Evolutionary conservation across 345 rosid genomes (phyloP).

Genomic region (Lumnitzera racemosa): DNA sequence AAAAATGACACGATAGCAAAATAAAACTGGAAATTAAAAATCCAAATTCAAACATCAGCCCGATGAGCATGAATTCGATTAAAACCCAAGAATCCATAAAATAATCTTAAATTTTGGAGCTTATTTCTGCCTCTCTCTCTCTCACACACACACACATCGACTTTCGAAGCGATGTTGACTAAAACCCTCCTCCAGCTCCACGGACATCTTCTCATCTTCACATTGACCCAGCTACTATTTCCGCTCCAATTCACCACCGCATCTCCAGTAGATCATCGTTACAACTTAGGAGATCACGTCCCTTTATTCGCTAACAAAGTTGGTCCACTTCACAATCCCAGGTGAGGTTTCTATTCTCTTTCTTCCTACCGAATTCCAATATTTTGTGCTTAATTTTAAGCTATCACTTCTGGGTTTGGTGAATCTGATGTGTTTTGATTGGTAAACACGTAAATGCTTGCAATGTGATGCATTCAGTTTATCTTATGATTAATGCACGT

Average conservation of each 20-base stretch:
- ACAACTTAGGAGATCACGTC: constrained; percentile 60
- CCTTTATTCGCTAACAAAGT: constrained; percentile 73
- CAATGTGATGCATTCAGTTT: too few relatives aligned
- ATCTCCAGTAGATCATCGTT: constrained; percentile 30
- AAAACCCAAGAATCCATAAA: too few relatives aligned
- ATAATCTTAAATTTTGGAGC: too few relatives aligned
- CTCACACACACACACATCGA: too few relatives aligned
- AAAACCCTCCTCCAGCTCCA: constrained; percentile 1
- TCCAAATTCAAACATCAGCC: too few relatives aligned
- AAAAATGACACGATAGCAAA: too few relatives aligned
- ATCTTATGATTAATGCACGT: too few relatives aligned
- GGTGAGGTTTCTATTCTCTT: constrained; percentile 20
- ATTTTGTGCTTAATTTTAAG: neutral
- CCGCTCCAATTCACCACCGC: constrained; percentile 17
- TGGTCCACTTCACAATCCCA: constrained; percentile 78
- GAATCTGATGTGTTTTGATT: neutral
- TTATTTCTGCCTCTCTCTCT: too few relatives aligned
- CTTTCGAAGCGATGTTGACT: neutral
- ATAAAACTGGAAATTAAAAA: too few relatives aligned
- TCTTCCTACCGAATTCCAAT: neutral
- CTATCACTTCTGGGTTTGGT: neutral
- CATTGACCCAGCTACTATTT: neutral
- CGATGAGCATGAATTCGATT: too few relatives aligned
- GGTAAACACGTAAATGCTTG: too few relatives aligned
- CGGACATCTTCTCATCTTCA: constrained; percentile 2